Conservation (phyloP, 2,329 filamentous ascomycete genomes). For the Phialemoniopsis sp. region DNA sequence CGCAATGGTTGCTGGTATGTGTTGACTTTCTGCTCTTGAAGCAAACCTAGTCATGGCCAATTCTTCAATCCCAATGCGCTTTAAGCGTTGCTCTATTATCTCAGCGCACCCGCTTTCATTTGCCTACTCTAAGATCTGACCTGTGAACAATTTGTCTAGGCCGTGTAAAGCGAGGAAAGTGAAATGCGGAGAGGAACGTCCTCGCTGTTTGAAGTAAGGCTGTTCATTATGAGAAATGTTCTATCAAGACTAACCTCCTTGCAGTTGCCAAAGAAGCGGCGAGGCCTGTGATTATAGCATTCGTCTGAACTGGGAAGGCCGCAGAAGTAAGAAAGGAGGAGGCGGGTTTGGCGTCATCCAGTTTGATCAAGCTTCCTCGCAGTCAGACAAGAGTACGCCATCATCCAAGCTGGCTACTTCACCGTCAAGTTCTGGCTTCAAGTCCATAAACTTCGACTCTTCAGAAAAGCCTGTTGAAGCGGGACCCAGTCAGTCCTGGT, state of each 20-base stretch:
- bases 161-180: slow-evolving; percentile 70
- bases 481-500: no score
- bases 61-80: no score
- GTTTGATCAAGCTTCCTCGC: no score
- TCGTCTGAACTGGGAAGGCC: slow-evolving; percentile 75
- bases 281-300: slow-evolving; percentile 79
- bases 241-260: no score
- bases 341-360: no score
- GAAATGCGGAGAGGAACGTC: slow-evolving; percentile 78
- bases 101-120: no score
- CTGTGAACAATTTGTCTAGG: slow-evolving; percentile 35
- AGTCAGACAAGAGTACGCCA: slow-evolving; percentile 9
- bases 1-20: slow-evolving; percentile 39
- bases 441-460: no score
- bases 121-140: no score
- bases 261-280: slow-evolving; percentile 62
- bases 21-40: not conserved
- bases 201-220: slow-evolving; percentile 60
- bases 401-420: slow-evolving; percentile 12
- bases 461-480: no score
- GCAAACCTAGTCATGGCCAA: not conserved
- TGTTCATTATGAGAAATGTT: not conserved
- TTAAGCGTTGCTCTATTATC: no score
- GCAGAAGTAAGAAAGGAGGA: slow-evolving; percentile 50
- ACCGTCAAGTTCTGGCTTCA: slow-evolving; percentile 5